Conservation (phyloP, 805 yeast species). For the Priceomyces fermenticarens region DNA sequence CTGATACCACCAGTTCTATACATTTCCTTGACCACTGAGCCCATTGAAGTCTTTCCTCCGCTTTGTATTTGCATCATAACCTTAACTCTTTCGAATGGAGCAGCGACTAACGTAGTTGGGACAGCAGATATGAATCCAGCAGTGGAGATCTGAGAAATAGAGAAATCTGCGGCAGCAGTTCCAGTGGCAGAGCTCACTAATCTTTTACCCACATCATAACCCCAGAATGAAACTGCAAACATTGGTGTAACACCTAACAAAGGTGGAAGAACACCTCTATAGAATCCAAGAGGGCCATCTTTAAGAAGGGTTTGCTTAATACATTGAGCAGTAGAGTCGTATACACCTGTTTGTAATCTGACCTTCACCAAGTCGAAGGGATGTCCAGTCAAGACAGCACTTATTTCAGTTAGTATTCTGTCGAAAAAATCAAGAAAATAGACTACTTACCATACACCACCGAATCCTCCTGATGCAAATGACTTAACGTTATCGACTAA, state of each 20-base stretch:
- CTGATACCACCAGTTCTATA: slow-evolving; percentile 76
- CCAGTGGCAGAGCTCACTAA: slow-evolving; percentile 51
- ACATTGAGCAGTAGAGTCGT: slow-evolving; percentile 62
- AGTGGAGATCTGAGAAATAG: slow-evolving; percentile 70
- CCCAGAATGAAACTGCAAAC: slow-evolving; percentile 99
- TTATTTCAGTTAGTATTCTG: slow-evolving; percentile 10
- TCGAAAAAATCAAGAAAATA: not conserved
- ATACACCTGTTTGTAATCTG: slow-evolving; percentile 81
- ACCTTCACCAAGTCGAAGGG: slow-evolving; percentile 95
- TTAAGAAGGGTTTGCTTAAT: slow-evolving; percentile 63
- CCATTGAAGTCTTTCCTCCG: slow-evolving; percentile 43
- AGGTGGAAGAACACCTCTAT: slow-evolving; percentile 94
- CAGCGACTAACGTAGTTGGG: slow-evolving; percentile 95
- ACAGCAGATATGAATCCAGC: slow-evolving; percentile 95
- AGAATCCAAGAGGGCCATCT: slow-evolving; percentile 78
- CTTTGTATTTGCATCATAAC: slow-evolving; percentile 84
- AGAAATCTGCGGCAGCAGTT: slow-evolving; percentile 40
- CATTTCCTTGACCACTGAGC: slow-evolving; percentile 62
- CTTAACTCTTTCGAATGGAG: slow-evolving; percentile 94
- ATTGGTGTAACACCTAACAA: slow-evolving; percentile 96
- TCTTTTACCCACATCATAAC: slow-evolving; percentile 89
- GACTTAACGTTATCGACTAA: slow-evolving; percentile 80
- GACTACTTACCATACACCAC: slow-evolving; percentile 63
- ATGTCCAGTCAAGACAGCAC: slow-evolving; percentile 94
- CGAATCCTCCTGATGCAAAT: slow-evolving; percentile 90